A percentile compares a stretch with the other conserved stretches of the same genome.
phyloP scores from a whole-genome alignment of 2,329 filamentous ascomycete genomes.

The Leptographium radiaticola region DNA sequence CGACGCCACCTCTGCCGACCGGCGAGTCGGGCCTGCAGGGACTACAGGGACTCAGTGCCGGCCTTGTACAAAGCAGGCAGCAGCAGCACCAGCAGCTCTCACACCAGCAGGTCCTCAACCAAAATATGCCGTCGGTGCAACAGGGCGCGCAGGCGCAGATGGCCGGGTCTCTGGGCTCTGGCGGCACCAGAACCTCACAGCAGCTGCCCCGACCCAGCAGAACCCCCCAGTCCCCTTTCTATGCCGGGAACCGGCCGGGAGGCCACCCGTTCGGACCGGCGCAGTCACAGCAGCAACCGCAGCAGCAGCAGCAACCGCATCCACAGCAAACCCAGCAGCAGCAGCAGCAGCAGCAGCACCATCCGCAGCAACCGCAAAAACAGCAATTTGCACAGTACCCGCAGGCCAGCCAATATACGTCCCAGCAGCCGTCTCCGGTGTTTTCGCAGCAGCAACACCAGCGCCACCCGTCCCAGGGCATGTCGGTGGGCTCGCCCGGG shows the following conservation, averaged over 20 bases:
- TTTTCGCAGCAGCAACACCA: slow-evolving; percentile 13
- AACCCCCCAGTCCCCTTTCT: slow-evolving; percentile 5
- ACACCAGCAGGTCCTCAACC: slow-evolving; percentile 9
- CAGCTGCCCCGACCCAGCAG: slow-evolving; percentile 10
- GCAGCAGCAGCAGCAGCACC: slow-evolving; percentile 7
- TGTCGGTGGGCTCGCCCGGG: slow-evolving; percentile 6
- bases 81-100: slow-evolving; percentile 6
- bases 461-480: slow-evolving; percentile 13
- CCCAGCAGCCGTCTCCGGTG: slow-evolving; percentile 11
- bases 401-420: not conserved
- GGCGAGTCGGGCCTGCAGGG: not conserved
- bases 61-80: slow-evolving; percentile 3
- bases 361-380: slow-evolving; percentile 7
- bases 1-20: slow-evolving; percentile 6
- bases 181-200: slow-evolving; percentile 11
- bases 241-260: not conserved
- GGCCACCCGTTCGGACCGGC: slow-evolving; percentile 4
- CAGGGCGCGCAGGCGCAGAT: slow-evolving; percentile 11
- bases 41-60: slow-evolving; percentile 2
- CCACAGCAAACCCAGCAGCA: slow-evolving; percentile 9
- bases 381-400: slow-evolving; percentile 7
- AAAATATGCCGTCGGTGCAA: slow-evolving; percentile 13
- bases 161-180: slow-evolving; percentile 3
- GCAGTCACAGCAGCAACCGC: slow-evolving; percentile 5
- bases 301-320: not conserved